Evolutionary conservation across 2,329 filamentous ascomycete species (phyloP).

Genomic region (Echinosphaeria canescens): DNA sequence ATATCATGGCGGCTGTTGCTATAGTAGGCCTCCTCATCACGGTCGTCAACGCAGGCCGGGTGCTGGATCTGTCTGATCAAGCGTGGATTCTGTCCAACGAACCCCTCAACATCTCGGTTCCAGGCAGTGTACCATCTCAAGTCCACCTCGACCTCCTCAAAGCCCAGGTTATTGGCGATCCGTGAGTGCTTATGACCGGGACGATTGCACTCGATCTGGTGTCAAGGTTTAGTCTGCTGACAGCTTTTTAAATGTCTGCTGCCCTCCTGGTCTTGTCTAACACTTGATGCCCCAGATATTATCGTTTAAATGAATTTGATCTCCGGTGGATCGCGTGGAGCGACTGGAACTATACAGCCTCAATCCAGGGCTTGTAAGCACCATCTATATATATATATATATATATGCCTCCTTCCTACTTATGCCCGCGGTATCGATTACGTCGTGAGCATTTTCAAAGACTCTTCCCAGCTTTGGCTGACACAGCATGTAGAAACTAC

Average conservation of each 20-base stretch:
- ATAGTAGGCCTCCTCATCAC: no score
- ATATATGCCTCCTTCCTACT: not conserved
- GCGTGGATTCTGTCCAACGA: slow-evolving; percentile 21
- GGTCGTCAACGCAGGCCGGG: no score
- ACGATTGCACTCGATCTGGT: not conserved
- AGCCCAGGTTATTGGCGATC: slow-evolving; percentile 26
- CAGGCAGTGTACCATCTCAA: slow-evolving; percentile 31
- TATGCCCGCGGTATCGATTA: no score
- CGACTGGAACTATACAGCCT: slow-evolving; percentile 40
- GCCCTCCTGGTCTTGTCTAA: not conserved
- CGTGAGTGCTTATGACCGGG: no score
- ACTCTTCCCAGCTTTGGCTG: slow-evolving; percentile 6
- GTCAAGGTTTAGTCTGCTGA: not conserved
- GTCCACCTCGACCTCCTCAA: slow-evolving; percentile 34
- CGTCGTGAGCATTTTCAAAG: slow-evolving; percentile 1
- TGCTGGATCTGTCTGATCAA: slow-evolving; percentile 17
- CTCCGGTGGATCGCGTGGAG: slow-evolving; percentile 32
- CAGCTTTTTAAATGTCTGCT: not conserved
- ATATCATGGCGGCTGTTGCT: no score
- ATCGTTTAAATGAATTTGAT: slow-evolving; percentile 35
- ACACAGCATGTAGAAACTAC: slow-evolving; percentile 16
- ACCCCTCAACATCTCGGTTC: slow-evolving; percentile 24
- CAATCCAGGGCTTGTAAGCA: slow-evolving; percentile 17
- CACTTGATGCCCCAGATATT: slow-evolving; percentile 14
- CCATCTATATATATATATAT: not conserved